A percentile compares a stretch with the other conserved stretches of the same genome.
Conservation (phyloP, 208 protist genomes). For the Trichomonas vaginalis region DNA sequence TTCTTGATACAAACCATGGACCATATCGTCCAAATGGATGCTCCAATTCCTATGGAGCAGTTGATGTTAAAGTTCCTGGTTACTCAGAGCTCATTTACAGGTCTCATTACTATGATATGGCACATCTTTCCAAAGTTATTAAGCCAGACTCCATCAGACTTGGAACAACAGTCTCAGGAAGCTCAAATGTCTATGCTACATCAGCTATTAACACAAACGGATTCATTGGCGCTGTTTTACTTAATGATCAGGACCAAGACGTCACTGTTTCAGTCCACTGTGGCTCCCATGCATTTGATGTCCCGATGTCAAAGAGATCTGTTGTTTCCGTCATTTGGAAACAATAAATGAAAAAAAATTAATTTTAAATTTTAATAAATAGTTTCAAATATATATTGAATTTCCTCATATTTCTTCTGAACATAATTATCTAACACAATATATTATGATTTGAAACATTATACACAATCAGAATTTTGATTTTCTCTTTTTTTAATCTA, state of each 20-base stretch:
- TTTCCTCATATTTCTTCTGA: too few relatives aligned
- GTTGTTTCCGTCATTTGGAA: background rate
- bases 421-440: too few relatives aligned
- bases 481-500: too few relatives aligned
- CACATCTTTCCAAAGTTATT: background rate
- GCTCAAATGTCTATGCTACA: background rate
- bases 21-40: background rate
- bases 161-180: background rate
- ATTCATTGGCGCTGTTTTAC: background rate
- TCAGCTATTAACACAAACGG: background rate
- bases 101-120: background rate
- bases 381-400: too few relatives aligned
- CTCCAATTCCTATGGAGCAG: background rate
- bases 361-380: too few relatives aligned
- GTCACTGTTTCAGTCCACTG: background rate
- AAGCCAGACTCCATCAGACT: background rate
- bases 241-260: background rate
- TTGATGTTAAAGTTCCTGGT: background rate
- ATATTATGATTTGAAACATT: too few relatives aligned
- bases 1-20: background rate
- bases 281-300: background rate
- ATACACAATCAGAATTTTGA: too few relatives aligned
- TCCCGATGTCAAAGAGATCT: background rate
- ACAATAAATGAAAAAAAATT: background rate
- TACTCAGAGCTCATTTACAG: background rate